Conservation (phyloP, 2,329 filamentous ascomycete genomes). For the Fusarium begoniae region DNA sequence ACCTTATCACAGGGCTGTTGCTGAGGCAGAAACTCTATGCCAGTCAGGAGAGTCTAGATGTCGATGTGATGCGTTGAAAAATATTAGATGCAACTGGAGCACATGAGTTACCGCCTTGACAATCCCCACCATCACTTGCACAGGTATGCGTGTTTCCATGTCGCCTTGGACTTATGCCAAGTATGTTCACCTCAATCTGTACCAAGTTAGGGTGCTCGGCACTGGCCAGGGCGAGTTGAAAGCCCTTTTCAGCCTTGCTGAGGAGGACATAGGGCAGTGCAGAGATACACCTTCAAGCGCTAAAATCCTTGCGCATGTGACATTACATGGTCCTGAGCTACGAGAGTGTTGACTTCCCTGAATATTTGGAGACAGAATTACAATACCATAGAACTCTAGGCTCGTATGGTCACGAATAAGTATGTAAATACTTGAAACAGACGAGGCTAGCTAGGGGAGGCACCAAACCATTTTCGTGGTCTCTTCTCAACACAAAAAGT, state of each 20-base stretch:
- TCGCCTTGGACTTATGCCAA: neutral
- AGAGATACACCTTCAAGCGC: neutral
- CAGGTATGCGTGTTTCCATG: neutral
- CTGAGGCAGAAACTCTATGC: neutral
- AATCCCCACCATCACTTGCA: neutral
- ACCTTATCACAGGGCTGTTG: neutral
- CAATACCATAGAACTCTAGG: neutral
- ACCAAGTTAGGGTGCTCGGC: neutral
- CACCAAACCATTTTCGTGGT: neutral
- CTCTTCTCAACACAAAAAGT: neutral
- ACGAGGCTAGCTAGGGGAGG: no score
- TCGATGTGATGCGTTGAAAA: neutral
- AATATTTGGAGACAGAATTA: neutral
- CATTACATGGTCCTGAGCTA: neutral
- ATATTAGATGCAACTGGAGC: neutral
- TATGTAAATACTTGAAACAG: no score
- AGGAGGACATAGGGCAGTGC: neutral
- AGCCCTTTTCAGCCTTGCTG: neutral
- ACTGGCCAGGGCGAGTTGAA: neutral
- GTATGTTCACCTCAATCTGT: no score
- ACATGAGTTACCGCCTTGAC: neutral
- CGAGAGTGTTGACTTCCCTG: neutral
- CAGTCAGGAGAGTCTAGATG: neutral
- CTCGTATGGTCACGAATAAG: neutral
- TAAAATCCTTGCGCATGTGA: accelerated